Evolutionary conservation across 139 green algal genomes (phyloP), one percentile per base, ranked within the genome.

Genomic region (Ettlia oleoabundans): DNA sequence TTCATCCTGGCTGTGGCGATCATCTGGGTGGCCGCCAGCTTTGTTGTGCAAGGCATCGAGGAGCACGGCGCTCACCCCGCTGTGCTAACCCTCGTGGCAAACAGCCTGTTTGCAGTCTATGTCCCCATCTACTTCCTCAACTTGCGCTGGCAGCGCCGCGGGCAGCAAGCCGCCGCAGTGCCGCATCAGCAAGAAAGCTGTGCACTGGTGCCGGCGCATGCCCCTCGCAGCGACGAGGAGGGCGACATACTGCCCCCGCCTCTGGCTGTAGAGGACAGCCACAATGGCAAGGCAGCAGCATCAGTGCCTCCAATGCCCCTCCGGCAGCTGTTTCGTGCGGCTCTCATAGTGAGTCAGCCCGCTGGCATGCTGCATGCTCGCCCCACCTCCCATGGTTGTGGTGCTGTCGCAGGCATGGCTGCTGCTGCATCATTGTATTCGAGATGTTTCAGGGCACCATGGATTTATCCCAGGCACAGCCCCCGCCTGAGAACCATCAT

Each of bases 81-180:
- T 10, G 67, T 97, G 42, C 84, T 98, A 2, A 97, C 95, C 1
- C 98, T 95, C 86, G 90, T 98, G 19, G 92, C 94, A 42, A 98
- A 97, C 81, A 92, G 87, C 35, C 73, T 98, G 6, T 98, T 98
- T 85, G 86, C 93, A 2, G 26, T 98, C 24, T 96, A 95, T 67
- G 82, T 98, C 28, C 95, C 95, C 5, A 19, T 97, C 7, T 85
- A 92, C 53, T 86, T 84, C 26, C 8, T 89, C 38, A 83, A 85
- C 78, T 35, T 78, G 51, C 63, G 72, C 43, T 47, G 37, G 24
- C 58, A 61, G 19, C 40, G 75, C 0, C 75, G 58, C 15, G 38
- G 37, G 67, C 67, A 55, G 40, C 55, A 55, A 35, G 58, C 75
- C 0, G 75, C 58, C 13, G 75, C 75, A 5, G 74, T 53, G 2